Conservation (phyloP, 106 monocot species). For the Platanthera zijinensis region DNA sequence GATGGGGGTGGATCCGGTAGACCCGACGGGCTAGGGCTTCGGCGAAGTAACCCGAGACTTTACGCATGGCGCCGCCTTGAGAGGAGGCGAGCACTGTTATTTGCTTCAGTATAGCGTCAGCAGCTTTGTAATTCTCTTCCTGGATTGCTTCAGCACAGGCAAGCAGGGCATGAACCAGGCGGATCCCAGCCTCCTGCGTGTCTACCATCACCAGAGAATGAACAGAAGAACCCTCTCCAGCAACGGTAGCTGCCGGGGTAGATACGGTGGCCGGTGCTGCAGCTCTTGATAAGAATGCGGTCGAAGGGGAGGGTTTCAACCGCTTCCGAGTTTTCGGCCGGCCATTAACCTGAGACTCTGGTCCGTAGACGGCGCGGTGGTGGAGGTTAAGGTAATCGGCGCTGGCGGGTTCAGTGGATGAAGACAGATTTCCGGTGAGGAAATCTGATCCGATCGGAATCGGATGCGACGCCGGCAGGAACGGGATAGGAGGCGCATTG, state of each 20-base stretch:
- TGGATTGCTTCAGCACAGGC: slow-evolving; percentile 72
- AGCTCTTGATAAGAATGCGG: slow-evolving; percentile 11
- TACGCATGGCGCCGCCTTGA: slow-evolving; percentile 63
- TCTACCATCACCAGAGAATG: slow-evolving; percentile 39
- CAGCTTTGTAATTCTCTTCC: slow-evolving; percentile 40
- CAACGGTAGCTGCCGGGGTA: neutral
- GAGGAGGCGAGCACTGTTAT: slow-evolving; percentile 40
- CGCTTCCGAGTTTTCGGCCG: slow-evolving; percentile 30
- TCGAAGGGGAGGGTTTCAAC: slow-evolving; percentile 18
- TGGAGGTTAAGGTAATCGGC: neutral
- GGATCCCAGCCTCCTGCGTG: slow-evolving; percentile 58
- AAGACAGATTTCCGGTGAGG: neutral
- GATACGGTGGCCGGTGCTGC: neutral
- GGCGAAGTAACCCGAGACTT: slow-evolving; percentile 64
- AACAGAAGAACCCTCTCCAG: neutral
- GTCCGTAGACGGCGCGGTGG: neutral
- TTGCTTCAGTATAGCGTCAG: slow-evolving; percentile 50
- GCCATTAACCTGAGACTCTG: neutral
- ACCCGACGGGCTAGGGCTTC: slow-evolving; percentile 55
- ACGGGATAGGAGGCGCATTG: slow-evolving; percentile 36
- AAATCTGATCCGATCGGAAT: neutral
- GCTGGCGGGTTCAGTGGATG: neutral
- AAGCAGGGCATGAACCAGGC: slow-evolving; percentile 53
- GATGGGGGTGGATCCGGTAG: slow-evolving; percentile 26
- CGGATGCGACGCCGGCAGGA: neutral